Evolutionary conservation across 2,329 filamentous ascomycete species (phyloP), one percentile per base, ranked within the genome.

Genomic region (Apiospora marii): DNA sequence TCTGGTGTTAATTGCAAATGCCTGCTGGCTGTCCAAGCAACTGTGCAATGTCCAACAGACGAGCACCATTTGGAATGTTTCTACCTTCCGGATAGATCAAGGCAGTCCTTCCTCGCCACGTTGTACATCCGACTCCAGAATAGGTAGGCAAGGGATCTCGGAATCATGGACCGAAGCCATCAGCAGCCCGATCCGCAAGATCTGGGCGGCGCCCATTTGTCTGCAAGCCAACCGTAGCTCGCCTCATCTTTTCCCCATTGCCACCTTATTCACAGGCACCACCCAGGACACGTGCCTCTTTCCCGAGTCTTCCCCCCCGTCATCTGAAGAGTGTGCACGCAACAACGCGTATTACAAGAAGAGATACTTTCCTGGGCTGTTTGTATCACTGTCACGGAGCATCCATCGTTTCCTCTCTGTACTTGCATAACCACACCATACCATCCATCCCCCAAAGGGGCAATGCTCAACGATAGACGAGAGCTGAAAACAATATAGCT

Each of bases 211-310:
- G 58, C 58, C 34, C 58, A 41, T 13, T 41, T 41, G 58, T 64
- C 58, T 64, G 58, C 58, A 64, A 64, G 58, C 58, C 58, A 64
- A 64, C 58, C 58, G 58, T 41, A 41, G 30, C 58, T 37, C 58
- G 58, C 34, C 58, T 64, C 34, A 24, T 41, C 30, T 13, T 13
- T 64, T 41, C 34, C 30, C 34, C 34, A 64, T 41, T 41, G 58
- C 34, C 58, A n/a, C 58, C 8, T n/a, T 41, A 19, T 41, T 64
- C 30, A 37, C 19, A 37, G 58, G 34, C 19, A 30, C 27, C 27
- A 22, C 7, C 58, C 58, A 64, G 22, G 34, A 64, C 58, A 64
- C 58, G 58, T 64, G 58, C 58, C 19, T n/a, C 16, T 61, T 13
- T 10, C 30, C 30, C 30, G 34, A 16, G 16, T 30, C 0, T 7